Percentiles rank a stretch among this genome's conserved stretches.
Conservation (phyloP, 2,329 filamentous ascomycete species). For the Claviceps arundinis region DNA sequence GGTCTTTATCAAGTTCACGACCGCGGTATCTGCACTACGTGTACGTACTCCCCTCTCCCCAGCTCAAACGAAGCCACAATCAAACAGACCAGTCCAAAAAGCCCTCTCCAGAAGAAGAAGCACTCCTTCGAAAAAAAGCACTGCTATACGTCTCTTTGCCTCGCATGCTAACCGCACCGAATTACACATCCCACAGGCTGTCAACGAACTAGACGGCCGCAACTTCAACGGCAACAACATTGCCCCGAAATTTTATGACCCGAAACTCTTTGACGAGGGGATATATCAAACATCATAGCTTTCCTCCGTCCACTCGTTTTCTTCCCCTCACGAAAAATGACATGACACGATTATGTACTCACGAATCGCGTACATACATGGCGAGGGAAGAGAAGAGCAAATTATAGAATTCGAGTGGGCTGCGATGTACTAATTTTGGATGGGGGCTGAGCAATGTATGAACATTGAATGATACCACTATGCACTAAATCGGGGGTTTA, state of each 20-base stretch:
- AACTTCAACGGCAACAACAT: conserved; percentile 83
- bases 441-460: too few relatives aligned
- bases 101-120: too few relatives aligned
- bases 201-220: conserved; percentile 77
- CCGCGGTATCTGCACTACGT: conserved; percentile 68
- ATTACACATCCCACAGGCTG: conserved; percentile 50
- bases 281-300: conserved; percentile 24
- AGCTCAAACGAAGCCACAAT: background rate
- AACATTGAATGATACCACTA: too few relatives aligned
- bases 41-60: conserved; percentile 35
- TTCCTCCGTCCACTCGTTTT: background rate
- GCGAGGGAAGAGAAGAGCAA: too few relatives aligned
- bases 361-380: too few relatives aligned
- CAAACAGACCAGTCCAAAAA: background rate
- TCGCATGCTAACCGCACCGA: background rate
- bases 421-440: too few relatives aligned
- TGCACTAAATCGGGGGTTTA: too few relatives aligned
- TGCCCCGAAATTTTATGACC: conserved; percentile 67
- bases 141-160: background rate
- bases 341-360: too few relatives aligned
- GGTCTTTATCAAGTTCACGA: conserved; percentile 91
- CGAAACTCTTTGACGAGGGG: conserved; percentile 66
- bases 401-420: too few relatives aligned
- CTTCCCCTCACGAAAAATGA: too few relatives aligned
- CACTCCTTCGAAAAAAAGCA: background rate